These are phyloP conservation scores for Jacaranda mimosifolia DNA, from an alignment of 257 asterid species.

Conservation along the genomic window DNA sequence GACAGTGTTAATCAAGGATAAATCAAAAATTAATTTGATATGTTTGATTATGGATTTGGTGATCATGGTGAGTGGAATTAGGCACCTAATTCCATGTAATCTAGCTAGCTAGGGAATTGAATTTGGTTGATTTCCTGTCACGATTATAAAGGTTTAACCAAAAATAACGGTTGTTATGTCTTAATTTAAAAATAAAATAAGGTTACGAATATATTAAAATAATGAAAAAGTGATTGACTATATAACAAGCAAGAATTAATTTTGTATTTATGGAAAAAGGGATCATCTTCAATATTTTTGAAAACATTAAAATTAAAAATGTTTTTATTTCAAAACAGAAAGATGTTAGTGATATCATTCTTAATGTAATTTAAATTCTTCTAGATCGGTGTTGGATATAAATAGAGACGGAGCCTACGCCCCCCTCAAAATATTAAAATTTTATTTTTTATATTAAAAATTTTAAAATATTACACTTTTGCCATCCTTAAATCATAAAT, in stretches of 20 bases:
- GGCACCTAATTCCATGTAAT: neutral
- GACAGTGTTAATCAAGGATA: neutral
- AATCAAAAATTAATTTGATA: neutral
- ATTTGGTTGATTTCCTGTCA: slow-evolving; percentile 12
- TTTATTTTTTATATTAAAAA: no score
- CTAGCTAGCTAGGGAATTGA: neutral
- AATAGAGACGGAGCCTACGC: no score
- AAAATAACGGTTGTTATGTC: slow-evolving; percentile 2
- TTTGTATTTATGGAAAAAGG: no score
- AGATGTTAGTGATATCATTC: no score
- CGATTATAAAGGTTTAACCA: slow-evolving; percentile 29
- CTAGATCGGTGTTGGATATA: no score
- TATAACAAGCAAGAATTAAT: neutral
- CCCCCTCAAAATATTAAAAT: no score
- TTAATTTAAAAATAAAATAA: neutral
- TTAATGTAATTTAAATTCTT: no score
- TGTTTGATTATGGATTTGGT: slow-evolving; percentile 21
- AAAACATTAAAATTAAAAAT: no score
- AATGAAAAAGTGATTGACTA: neutral
- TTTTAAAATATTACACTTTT: no score
- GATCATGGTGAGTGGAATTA: neutral
- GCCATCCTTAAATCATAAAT: no score
- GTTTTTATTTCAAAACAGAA: no score
- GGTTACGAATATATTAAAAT: neutral
- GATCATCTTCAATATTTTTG: no score